Evolutionary conservation across 2,329 filamentous ascomycete species (phyloP).

Genomic region (Pseudogymnoascus sp.): DNA sequence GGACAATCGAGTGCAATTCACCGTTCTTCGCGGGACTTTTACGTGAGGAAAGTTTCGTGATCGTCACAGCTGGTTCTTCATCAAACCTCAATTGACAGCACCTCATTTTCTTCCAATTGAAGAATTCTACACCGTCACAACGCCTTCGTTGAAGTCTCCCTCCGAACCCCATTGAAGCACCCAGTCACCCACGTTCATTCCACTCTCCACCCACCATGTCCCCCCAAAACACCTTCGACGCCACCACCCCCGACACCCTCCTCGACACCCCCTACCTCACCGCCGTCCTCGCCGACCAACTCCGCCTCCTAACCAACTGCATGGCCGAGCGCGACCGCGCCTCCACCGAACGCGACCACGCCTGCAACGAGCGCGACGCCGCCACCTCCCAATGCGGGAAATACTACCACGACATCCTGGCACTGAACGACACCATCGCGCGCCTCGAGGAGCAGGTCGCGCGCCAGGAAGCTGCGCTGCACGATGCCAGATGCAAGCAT

Average conservation of each 20-base stretch:
- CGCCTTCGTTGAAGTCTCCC: not conserved
- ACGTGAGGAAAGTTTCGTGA: not conserved
- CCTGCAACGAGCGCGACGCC: slow-evolving; percentile 1
- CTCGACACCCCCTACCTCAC: not conserved
- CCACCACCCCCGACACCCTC: not conserved
- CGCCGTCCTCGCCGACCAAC: not conserved
- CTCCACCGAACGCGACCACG: slow-evolving; percentile 11
- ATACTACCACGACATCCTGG: not conserved
- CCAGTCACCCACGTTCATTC: not conserved
- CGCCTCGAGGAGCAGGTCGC: slow-evolving; percentile 15
- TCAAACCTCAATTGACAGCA: not conserved
- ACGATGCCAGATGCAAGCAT: not conserved
- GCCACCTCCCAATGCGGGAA: slow-evolving; percentile 13
- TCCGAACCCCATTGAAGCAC: not conserved
- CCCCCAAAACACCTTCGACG: not conserved
- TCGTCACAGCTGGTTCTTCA: not conserved
- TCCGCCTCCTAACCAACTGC: not conserved
- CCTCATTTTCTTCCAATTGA: not conserved
- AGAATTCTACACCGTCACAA: not conserved
- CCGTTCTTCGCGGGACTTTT: not conserved
- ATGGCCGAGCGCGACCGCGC: slow-evolving; percentile 10
- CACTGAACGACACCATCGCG: slow-evolving; percentile 6
- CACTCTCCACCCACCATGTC: not conserved
- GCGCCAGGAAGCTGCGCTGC: slow-evolving; percentile 17
- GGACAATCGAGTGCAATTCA: not conserved